A percentile compares a stretch with the other conserved stretches of the same genome.
Evolutionary conservation across 2,329 filamentous ascomycete genomes (phyloP).

Genomic region (Nemania abortiva): DNA sequence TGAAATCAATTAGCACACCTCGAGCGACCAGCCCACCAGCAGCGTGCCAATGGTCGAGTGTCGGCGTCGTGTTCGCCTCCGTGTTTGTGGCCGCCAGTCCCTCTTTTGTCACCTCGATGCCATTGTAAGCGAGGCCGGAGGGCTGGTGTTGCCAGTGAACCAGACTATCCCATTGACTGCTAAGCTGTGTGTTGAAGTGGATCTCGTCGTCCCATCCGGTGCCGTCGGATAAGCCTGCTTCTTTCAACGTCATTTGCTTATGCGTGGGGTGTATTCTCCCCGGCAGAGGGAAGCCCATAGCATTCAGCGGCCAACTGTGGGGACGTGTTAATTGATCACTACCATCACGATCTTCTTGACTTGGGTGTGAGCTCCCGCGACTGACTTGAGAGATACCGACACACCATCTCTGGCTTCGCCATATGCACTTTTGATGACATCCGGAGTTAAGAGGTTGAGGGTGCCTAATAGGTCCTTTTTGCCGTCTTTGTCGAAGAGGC

Average conservation of each 20-base stretch:
- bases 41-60: slow-evolving; percentile 64
- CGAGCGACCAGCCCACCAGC: slow-evolving; percentile 65
- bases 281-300: slow-evolving; percentile 53
- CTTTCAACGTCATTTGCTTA: slow-evolving; percentile 53
- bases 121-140: slow-evolving; percentile 63
- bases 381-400: slow-evolving; percentile 66
- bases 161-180: slow-evolving; percentile 69
- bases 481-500: slow-evolving; percentile 63
- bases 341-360: not conserved
- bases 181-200: slow-evolving; percentile 67
- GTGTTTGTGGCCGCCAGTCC: slow-evolving; percentile 49
- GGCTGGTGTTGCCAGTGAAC: slow-evolving; percentile 61
- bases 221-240: slow-evolving; percentile 46
- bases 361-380: not conserved
- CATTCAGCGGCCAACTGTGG: slow-evolving; percentile 59
- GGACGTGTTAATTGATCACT: not conserved
- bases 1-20: slow-evolving; percentile 69
- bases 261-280: slow-evolving; percentile 55
- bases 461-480: slow-evolving; percentile 64
- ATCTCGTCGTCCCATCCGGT: slow-evolving; percentile 63
- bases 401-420: slow-evolving; percentile 61
- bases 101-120: slow-evolving; percentile 55
- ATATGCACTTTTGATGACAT: slow-evolving; percentile 57
- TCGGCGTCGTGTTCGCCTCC: slow-evolving; percentile 53
- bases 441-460: slow-evolving; percentile 64